Evolutionary conservation across 371 early-diverging fungal genomes (phyloP), one percentile per base, ranked within the genome.

Genomic region (Nematocida sp.): DNA sequence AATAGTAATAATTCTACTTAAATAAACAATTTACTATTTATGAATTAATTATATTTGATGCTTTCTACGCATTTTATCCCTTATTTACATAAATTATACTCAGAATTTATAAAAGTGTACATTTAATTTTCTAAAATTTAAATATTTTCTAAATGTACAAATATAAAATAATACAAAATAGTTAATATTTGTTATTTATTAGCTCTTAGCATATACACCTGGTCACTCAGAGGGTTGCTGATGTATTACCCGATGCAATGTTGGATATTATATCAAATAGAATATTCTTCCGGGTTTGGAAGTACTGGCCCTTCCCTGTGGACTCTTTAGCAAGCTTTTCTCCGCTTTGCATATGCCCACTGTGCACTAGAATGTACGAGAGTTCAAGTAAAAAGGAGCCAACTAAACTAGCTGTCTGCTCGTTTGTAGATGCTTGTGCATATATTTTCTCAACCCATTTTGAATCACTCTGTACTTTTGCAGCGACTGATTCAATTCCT

Each of bases 341-440:
- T 52, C 76, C 80, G 3, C 69, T 52, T 39, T 60, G 50, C 4
- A 20, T 7, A 42, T 67, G 40, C 5, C 69, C 69, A 11, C 47
- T 54, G 61, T 57, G 44, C 58, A 62, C 69, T 4, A 78, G 60
- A 9, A 78, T 46, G 33, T 46, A 57, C 27, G 80, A 33, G 6
- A 78, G 54, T 56, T 78, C 80, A 3, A 78, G 54, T 3, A 70
- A 46, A 27, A 78, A 71, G 9, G 67, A 46, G 0, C 67, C 70
- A 27, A 27, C 13, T 7, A 71, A 62, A 23, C 20, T 23, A 5
- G 25, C 47, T 11, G 66, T 25, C 52, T 78, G 80, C 69, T 78
- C 80, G 71, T 78, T 67, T 11, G 15, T 4, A 9, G 72, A 18
- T 13, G 44, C 44, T 3, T 50, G 7, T 2, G 20, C 47, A n/a